These are phyloP conservation scores for Spinellus fusiger DNA, from an alignment of 192 early-diverging fungal genomes.

Conservation along the genomic window DNA sequence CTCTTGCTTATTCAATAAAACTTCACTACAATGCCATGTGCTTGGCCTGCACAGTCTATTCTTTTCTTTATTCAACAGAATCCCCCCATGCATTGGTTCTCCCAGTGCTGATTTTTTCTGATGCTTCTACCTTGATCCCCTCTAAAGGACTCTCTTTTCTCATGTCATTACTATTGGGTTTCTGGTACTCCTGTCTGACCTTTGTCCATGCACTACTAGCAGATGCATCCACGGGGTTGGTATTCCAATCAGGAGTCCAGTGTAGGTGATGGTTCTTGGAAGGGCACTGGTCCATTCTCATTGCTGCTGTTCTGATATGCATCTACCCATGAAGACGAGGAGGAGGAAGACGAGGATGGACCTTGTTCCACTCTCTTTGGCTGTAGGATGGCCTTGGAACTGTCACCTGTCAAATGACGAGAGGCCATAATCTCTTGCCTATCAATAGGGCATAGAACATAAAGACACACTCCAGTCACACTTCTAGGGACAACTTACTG, in stretches of 20 bases:
- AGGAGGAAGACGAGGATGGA: too few species aligned
- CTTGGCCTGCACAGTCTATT: too few species aligned
- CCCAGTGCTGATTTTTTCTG: not conserved
- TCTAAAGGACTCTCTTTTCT: not conserved
- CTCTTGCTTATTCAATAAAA: too few species aligned
- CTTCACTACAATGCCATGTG: too few species aligned
- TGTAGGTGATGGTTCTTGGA: too few species aligned
- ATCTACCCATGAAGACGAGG: too few species aligned
- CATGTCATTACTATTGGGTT: too few species aligned
- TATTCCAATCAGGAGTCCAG: too few species aligned
- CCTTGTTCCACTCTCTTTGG: not conserved
- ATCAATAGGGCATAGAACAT: not conserved
- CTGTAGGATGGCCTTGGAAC: not conserved
- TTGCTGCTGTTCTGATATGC: too few species aligned
- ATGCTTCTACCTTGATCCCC: not conserved
- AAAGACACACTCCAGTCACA: not conserved
- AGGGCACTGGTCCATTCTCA: too few species aligned
- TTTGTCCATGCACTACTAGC: not conserved
- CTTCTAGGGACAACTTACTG: slow-evolving; percentile 21
- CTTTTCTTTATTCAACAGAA: not conserved
- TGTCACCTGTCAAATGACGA: not conserved
- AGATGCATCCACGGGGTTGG: not conserved
- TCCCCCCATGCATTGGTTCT: not conserved
- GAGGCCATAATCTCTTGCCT: not conserved
- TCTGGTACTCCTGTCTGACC: too few species aligned